Base-by-base conservation (phyloP, 2,329 filamentous ascomycete species). In the Stagonosporopsis chrysanthemi region DNA sequence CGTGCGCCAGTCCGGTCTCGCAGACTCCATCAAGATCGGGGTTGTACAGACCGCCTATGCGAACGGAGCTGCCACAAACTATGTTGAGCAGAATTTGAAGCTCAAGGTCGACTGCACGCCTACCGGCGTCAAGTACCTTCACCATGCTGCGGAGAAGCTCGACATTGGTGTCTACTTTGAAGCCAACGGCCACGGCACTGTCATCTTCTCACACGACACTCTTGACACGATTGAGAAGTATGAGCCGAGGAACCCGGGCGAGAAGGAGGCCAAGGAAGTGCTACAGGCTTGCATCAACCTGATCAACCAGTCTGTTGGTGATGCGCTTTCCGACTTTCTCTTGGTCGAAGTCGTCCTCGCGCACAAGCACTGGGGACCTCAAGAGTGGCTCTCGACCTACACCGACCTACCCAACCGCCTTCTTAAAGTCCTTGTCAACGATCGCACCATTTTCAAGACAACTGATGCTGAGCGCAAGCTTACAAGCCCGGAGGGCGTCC, bases 91-190 rank as follows among this genome's bases (percentile, higher is more conserved):
- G 75, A 89, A 91, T 63, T 84, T 98, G 53, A 90, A 90, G 71
- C 87, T 99, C 39, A 93, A 93, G 45, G 91, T 97, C 22, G 88
- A 96, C 57, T 97, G 91, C 83, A 98, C 95, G 1, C 88, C 92
- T 14, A 99, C 95, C 0, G 95, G 95, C 65, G 95, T 99, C 61
- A 99, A 99, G 83, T 91, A 97, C 79, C 85, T 99, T 62, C 95
- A 99, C 79, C 95, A 98, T 73, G 95, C 92, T n/a, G 95, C 95
- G 36, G 88, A 91, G 70, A 91, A 93, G 65, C 97, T 96, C 69
- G 95, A 99, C 70, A 88, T 98, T 52, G 95, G 95, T 55, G 92
- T 98, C 49, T 99, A 99, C 81, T 99, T 99, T 71, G 95, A 99
- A 81, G 95, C 95, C 64, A 99, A 99, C 75, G 95, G 95, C 28